Base-by-base conservation (phyloP, 768 basidiomycete species). In the Multifurca ochricompacta region DNA sequence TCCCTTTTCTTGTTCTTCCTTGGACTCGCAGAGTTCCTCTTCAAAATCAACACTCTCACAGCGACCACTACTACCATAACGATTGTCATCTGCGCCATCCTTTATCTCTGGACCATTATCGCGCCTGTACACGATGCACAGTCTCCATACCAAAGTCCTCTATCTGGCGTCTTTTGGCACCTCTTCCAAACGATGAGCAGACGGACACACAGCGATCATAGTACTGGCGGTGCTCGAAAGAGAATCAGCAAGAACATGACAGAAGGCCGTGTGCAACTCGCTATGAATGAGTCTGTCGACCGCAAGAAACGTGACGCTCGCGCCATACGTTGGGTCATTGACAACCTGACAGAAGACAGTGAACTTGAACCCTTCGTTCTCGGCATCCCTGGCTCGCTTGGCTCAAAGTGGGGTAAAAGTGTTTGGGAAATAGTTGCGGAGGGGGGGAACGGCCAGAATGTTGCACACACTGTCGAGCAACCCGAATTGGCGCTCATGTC, bases 1-100 rank as follows among this genome's bases (percentile, higher is more conserved):
- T 74, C 76, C 2, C 67, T 78, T 16, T 69, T 77, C 16, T 66
- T 78, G 2, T 79, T 79, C 64, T 73, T 81, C 64, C 67, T 73
- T 35, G 74, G 76, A 28, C 67, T 80, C 28, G 64, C 76, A 32
- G 69, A 71, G 13, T 77, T 79, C 62, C 66, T 79, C 19, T 65
- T 65, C 53, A 64, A 71, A 4, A 62, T 63, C 45, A 61, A 63
- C 40, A 21, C 11, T 2, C 25, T 36, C 19, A 51, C 61, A 3
- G 60, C 61, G 1, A 39, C 47, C 5, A 30, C 53, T 1, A 48
- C 53, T 0, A 51, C 54, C 4, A 23, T 46, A 1, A 32, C 51
- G 5, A 52, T 61, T 5, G 31, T 40, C n/a, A 13, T 41, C n/a
- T 61, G 53, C 10, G 45, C 47, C 2, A 3, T 56, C 14, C 23